Evolutionary conservation across 116 monocot genomes (phyloP).

Genomic region (Cymodocea nodosa): DNA sequence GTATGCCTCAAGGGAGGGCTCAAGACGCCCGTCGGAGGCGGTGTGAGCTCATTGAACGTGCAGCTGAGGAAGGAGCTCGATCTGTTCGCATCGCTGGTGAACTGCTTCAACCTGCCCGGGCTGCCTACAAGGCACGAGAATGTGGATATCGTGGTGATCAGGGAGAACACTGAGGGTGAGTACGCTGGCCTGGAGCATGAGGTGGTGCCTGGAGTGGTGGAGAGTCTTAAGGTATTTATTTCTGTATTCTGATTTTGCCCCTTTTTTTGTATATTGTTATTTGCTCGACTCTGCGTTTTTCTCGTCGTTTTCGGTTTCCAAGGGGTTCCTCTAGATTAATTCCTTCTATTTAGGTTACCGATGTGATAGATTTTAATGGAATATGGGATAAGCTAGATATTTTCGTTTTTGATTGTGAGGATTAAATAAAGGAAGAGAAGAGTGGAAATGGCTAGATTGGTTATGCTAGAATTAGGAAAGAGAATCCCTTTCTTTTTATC

Average conservation of each 20-base stretch:
- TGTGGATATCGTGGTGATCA: conserved; percentile 28
- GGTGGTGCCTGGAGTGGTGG: conserved; percentile 32
- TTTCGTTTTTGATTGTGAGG: no score
- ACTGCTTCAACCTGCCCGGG: conserved; percentile 29
- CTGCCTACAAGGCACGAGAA: conserved; percentile 32
- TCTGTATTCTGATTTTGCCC: not conserved
- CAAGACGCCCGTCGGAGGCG: conserved; percentile 26
- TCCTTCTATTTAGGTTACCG: no score
- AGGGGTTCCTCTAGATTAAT: no score
- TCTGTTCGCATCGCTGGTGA: conserved; percentile 31
- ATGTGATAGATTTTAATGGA: no score
- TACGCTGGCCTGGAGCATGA: conserved; percentile 32
- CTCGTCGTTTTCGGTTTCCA: no score
- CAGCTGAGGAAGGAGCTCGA: conserved; percentile 40
- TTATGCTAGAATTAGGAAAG: no score
- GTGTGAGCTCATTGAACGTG: conserved; percentile 29
- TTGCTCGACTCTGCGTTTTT: not conserved
- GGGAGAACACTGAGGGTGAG: conserved; percentile 35
- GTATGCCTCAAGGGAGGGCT: conserved; percentile 33
- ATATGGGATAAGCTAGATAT: no score
- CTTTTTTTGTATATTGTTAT: not conserved
- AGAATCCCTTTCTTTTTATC: no score
- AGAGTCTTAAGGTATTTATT: conserved; percentile 26
- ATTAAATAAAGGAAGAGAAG: no score
- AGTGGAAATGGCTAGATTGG: no score